Percentiles rank a stretch among this genome's conserved stretches.
Conservation (phyloP, 177 flowering plant species). For the Tripterygium wilfordii region DNA sequence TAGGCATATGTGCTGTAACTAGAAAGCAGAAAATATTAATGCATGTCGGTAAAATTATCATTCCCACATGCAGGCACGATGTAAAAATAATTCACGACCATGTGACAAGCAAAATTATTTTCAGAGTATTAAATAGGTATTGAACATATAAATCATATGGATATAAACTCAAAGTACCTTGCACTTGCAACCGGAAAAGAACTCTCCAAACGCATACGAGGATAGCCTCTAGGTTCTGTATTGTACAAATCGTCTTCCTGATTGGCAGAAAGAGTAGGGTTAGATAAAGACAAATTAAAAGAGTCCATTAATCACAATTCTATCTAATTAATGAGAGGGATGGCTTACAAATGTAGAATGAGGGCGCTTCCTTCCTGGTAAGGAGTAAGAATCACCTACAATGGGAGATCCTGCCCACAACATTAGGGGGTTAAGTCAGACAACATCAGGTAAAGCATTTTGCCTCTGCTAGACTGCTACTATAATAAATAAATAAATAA, state of each 20-base stretch:
- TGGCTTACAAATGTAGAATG: conserved; percentile 25
- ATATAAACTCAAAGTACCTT: conserved; percentile 15
- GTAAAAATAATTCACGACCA: neutral
- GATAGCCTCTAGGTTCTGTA: conserved; percentile 18
- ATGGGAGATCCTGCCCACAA: conserved; percentile 14
- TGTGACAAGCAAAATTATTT: too few relatives aligned
- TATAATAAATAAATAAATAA: too few relatives aligned
- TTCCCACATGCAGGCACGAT: neutral
- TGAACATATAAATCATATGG: too few relatives aligned
- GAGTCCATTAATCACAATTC: neutral
- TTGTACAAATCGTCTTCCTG: conserved; percentile 23
- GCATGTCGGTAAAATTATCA: neutral
- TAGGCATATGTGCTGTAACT: neutral
- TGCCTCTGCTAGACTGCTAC: too few relatives aligned
- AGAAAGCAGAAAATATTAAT: neutral
- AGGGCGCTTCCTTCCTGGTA: conserved; percentile 28
- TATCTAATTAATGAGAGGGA: too few relatives aligned
- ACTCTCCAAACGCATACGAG: conserved; percentile 19
- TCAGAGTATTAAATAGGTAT: neutral
- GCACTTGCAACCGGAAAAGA: conserved; percentile 20
- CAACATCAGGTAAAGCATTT: neutral
- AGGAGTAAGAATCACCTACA: conserved; percentile 7
- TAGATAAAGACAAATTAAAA: too few relatives aligned
- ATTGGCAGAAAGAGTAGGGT: conserved; percentile 2
- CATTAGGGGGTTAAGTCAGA: neutral